phyloP scores from a whole-genome alignment of 1,284 basidiomycete species.

The Porodaedalea pini region DNA sequence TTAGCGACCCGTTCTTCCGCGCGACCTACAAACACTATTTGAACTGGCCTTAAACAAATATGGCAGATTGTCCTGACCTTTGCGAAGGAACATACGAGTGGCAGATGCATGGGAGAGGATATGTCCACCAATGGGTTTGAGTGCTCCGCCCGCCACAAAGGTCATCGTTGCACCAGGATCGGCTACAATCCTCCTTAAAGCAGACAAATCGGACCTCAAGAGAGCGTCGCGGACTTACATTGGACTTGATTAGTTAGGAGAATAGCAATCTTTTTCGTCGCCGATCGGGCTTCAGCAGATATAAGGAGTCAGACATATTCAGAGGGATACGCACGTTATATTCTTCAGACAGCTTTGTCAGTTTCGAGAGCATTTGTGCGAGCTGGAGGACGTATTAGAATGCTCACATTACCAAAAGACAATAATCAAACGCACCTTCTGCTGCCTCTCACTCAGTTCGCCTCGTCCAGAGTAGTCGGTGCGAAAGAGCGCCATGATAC shows the following conservation, averaged over 20 bases:
- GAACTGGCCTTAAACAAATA: background rate
- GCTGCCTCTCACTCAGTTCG: constrained; percentile 88
- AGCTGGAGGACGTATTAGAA: constrained; percentile 39
- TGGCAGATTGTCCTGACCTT: constrained; percentile 49
- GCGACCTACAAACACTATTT: constrained; percentile 50
- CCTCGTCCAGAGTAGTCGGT: constrained; percentile 91
- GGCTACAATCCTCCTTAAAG: constrained; percentile 42
- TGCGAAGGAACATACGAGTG: constrained; percentile 80
- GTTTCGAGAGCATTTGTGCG: constrained; percentile 83
- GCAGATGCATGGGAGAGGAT: constrained; percentile 85
- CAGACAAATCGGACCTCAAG: constrained; percentile 9
- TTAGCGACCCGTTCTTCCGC: constrained; percentile 96
- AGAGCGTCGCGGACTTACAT: constrained; percentile 42
- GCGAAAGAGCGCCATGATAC: constrained; percentile 93
- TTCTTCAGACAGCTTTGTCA: constrained; percentile 89
- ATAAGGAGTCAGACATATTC: background rate
- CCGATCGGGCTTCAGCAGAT: background rate
- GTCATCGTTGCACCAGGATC: constrained; percentile 94
- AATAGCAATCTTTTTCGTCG: constrained; percentile 66
- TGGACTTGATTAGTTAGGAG: constrained; percentile 92
- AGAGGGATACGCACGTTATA: constrained; percentile 58
- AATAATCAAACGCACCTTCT: constrained; percentile 56
- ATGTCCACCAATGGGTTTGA: constrained; percentile 86
- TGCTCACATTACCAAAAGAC: background rate
- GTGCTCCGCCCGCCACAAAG: constrained; percentile 84